These are phyloP conservation scores for Clathrus columnatus DNA, from an alignment of 768 basidiomycete genomes.

Conservation along the genomic window DNA sequence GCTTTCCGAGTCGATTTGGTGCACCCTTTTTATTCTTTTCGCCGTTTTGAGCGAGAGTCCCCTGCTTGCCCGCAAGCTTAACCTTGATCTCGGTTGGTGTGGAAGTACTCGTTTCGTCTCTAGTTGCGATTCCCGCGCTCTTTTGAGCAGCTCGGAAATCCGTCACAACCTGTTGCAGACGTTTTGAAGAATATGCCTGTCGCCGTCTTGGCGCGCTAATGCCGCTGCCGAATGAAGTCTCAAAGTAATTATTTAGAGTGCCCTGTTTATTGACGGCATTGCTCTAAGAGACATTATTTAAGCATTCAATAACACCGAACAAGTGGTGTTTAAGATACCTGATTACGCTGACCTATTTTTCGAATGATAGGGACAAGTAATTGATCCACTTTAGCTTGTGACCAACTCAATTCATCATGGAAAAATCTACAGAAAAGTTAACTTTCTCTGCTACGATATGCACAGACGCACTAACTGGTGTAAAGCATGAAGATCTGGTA, in stretches of 20 bases:
- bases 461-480: conserved; percentile 47
- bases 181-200: conserved; percentile 77
- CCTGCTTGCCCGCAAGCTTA: conserved; percentile 5
- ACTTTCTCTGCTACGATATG: conserved; percentile 9
- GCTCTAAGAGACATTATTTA: conserved; percentile 27
- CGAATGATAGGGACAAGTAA: conserved; percentile 88
- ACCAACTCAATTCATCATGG: conserved; percentile 74
- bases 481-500: conserved; percentile 92
- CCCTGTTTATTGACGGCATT: conserved; percentile 68
- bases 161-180: conserved; percentile 78
- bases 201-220: conserved; percentile 69
- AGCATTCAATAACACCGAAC: conserved; percentile 3
- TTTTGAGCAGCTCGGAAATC: conserved; percentile 45
- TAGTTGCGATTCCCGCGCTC: conserved; percentile 16
- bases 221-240: conserved; percentile 56
- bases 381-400: conserved; percentile 76
- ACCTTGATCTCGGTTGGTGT: conserved; percentile 3
- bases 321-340: conserved; percentile 34
- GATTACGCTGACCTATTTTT: conserved; percentile 72
- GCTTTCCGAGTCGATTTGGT: neutral
- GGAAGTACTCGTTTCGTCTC: no score
- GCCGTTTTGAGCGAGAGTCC: no score
- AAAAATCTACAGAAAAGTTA: conserved; percentile 45
- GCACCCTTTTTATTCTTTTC: conserved; percentile 1
- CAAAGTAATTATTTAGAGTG: conserved; percentile 68